Evolutionary conservation across 768 basidiomycete species (phyloP), one percentile per base, ranked within the genome.

Genomic region (Macrolepiota dolichaula): DNA sequence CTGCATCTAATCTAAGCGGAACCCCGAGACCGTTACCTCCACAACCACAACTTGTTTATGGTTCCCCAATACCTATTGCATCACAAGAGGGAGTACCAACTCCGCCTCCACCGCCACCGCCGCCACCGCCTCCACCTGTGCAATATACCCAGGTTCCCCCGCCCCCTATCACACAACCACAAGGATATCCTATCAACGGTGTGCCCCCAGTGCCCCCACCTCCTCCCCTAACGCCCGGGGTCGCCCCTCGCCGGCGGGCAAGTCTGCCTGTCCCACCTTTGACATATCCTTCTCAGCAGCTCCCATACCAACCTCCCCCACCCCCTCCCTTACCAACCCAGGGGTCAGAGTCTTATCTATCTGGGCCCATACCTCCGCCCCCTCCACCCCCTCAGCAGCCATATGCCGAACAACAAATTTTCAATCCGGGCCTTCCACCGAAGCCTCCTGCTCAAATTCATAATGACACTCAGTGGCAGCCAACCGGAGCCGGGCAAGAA

Each of bases 201-300:
- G 64, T 36, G 19, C 53, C 64, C 64, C 61, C 70, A 22, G 68
- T 69, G 38, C 74, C 72, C 12, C 74, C 72, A 27, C 71, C 71
- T 11, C 72, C 74, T 12, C 71, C 68, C 4, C 68, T 70, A 35
- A 68, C 69, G 40, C 51, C 59, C 49, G 61, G 57, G 44, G 37
- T 62, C 5, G 56, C 65, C 36, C 59, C 61, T 17, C 68, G 62
- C 40, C 69, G 65, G 25, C 62, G 46, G n/a, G 63, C 62, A 7
- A 78, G 80, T 65, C 73, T 88, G 22, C 85, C 84, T 55, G 79
- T 79, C 35, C 82, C 79, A 25, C 84, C 80, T 12, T 64, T 74
- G 24, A 73, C 72, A 57, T 79, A 80, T 57, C 76, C 77, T 51
- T 73, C 77, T 52, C 71, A 69, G 55, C 73, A 72, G 35, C 68